Percentiles rank a stretch among this genome's conserved stretches.
Conservation (phyloP, 2,329 filamentous ascomycete genomes). For the Botrytis medusae region DNA sequence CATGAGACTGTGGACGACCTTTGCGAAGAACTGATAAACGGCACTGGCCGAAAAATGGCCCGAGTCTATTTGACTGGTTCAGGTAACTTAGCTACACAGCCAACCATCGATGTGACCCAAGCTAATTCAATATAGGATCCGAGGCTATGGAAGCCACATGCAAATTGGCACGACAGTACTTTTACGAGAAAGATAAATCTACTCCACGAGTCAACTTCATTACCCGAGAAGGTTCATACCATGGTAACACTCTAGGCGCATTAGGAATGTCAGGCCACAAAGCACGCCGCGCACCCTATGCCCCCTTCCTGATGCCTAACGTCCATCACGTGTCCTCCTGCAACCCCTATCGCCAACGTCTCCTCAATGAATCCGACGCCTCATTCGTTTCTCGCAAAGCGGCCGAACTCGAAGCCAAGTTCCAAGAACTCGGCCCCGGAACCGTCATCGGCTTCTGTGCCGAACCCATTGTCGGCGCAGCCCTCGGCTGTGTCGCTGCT, state of each 20-base stretch:
- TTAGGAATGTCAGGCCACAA: slow-evolving; percentile 60
- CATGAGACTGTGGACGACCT: slow-evolving; percentile 53
- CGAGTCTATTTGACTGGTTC: slow-evolving; percentile 58
- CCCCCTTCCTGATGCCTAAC: slow-evolving; percentile 54
- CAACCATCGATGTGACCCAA: slow-evolving; percentile 11
- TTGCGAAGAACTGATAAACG: slow-evolving; percentile 43
- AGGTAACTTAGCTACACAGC: slow-evolving; percentile 43
- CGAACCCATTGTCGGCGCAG: slow-evolving; percentile 64
- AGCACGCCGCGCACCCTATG: slow-evolving; percentile 57
- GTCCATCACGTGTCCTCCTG: slow-evolving; percentile 61
- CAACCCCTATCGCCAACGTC: slow-evolving; percentile 60
- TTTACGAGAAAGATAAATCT: slow-evolving; percentile 51
- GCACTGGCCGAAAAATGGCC: slow-evolving; percentile 48
- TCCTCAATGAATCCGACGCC: slow-evolving; percentile 50
- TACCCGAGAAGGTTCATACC: slow-evolving; percentile 64
- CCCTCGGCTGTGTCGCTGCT: slow-evolving; percentile 67
- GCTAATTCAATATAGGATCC: slow-evolving; percentile 48
- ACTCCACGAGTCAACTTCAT: slow-evolving; percentile 60
- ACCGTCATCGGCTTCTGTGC: slow-evolving; percentile 66
- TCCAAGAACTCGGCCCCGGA: slow-evolving; percentile 58
- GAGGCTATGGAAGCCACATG: slow-evolving; percentile 69
- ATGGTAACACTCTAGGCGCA: slow-evolving; percentile 67
- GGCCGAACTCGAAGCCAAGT: slow-evolving; percentile 61
- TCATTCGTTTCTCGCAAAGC: slow-evolving; percentile 59
- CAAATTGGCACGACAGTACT: slow-evolving; percentile 68